Conservation (phyloP, 2,329 filamentous ascomycete genomes). For the Arthroderma sp. region DNA sequence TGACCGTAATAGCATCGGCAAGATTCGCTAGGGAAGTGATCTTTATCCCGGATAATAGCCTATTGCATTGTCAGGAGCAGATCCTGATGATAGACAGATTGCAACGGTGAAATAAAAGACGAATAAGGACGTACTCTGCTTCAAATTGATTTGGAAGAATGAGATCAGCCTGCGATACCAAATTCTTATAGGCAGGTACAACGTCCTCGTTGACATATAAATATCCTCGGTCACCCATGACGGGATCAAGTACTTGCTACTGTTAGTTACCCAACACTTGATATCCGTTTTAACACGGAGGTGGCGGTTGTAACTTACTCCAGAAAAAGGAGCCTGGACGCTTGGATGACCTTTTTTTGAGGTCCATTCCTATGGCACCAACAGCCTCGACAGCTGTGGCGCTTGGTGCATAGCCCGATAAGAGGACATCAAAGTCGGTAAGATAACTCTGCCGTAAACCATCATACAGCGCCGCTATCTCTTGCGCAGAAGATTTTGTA, state of each 20-base stretch:
- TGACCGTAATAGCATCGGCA: constrained; percentile 56
- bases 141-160: constrained; percentile 97
- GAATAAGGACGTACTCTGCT: constrained; percentile 55
- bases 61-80: constrained; percentile 23
- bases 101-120: background rate
- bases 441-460: constrained; percentile 74
- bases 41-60: constrained; percentile 69
- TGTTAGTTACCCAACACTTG: background rate
- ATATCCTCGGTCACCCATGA: constrained; percentile 92
- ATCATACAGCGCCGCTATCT: constrained; percentile 72
- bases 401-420: constrained; percentile 88
- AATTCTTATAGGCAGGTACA: constrained; percentile 73
- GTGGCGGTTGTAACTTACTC: constrained; percentile 33
- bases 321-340: constrained; percentile 78
- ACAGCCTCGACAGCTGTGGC: constrained; percentile 73
- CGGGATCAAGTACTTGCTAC: constrained; percentile 66
- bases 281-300: background rate
- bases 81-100: background rate
- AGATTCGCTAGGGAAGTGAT: constrained; percentile 65
- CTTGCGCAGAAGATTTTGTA: constrained; percentile 63
- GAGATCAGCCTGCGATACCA: constrained; percentile 71
- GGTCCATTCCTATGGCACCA: constrained; percentile 67
- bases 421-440: constrained; percentile 82
- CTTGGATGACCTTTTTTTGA: constrained; percentile 51
- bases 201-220: constrained; percentile 88